Evolutionary conservation across 768 basidiomycete genomes (phyloP), one percentile per base, ranked within the genome.

Genomic region (Phlebiopsis flavidoalba): DNA sequence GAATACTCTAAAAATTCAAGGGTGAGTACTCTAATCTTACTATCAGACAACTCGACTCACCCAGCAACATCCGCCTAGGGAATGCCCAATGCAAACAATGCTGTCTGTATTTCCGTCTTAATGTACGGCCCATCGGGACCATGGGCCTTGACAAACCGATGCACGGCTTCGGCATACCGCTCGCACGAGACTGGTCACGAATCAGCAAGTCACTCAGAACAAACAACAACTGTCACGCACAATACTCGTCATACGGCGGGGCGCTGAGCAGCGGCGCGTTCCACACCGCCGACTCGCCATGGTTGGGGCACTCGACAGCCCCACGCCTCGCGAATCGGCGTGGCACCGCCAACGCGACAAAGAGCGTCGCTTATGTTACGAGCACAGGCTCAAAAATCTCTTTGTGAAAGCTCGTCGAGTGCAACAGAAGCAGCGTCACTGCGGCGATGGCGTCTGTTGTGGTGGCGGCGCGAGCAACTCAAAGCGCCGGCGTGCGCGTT

Each of bases 351-450:
- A n/a, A 3, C 24, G 14, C 45, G 70, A n/a, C 49, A 53, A 87
- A 83, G 22, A 89, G 63, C 14, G 73, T 74, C 22, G 76, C n/a
- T n/a, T n/a, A n/a, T n/a, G n/a, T n/a, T n/a, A n/a, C 75, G 14
- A 89, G 64, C 3, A 81, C 78, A 1, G 87, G 85, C 63, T 87
- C 84, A 86, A 85, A 89, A 2, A 81, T 84, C 72, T 89, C 87
- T 69, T 88, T 88, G 73, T 87, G 87, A 65, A 86, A 89, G 69
- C 86, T 86, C 1, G 87, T 88, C 4, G 85, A 83, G 68, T 89
- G 87, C 1, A 87, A 73, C n/a, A 86, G 66, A 35, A 88, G 72
- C 36, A 88, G 74, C 0, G 86, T 87, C 60, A 81, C 22, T n/a
- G n/a, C 45, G 14, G 45, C 45, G 5, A 8, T 31, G 26, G 26